phyloP scores from a whole-genome alignment of 148 eudicot species.

The Rhododendron kiyosumense region DNA sequence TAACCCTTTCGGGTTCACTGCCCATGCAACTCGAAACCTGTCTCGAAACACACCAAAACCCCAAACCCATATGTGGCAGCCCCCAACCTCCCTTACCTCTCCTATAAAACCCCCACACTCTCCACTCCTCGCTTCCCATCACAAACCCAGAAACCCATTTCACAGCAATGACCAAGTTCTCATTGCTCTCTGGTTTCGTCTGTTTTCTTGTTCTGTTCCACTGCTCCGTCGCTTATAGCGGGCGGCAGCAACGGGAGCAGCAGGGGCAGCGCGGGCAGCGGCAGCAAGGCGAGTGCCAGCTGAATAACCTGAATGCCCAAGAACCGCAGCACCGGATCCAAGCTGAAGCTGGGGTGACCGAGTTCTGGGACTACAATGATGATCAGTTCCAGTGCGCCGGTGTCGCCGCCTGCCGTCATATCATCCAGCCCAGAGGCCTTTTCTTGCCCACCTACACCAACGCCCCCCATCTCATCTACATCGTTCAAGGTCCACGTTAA shows the following conservation, averaged over 20 bases:
- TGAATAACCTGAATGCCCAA: constrained; percentile 36
- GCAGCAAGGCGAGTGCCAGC: constrained; percentile 37
- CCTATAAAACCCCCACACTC: constrained; percentile 32
- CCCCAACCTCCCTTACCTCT: neutral
- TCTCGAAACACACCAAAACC: constrained; percentile 11
- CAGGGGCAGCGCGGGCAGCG: neutral
- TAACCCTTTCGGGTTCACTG: constrained; percentile 17
- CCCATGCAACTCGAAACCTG: constrained; percentile 44
- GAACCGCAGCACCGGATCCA: constrained; percentile 40
- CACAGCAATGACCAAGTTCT: constrained; percentile 34
- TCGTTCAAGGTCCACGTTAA: constrained; percentile 40
- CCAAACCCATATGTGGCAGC: constrained; percentile 30
- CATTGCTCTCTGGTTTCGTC: constrained; percentile 22
- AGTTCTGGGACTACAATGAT: constrained; percentile 51
- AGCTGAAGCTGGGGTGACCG: constrained; percentile 64
- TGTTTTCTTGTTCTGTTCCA: constrained; percentile 27
- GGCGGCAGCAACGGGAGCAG: neutral
- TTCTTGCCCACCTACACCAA: constrained; percentile 60
- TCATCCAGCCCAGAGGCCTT: constrained; percentile 53
- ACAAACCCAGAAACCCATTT: neutral
- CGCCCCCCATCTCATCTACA: constrained; percentile 45
- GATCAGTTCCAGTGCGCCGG: constrained; percentile 69
- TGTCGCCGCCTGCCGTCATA: constrained; percentile 40
- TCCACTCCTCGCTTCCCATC: constrained; percentile 34
- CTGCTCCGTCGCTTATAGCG: constrained; percentile 20